Conservation (phyloP, 2,329 filamentous ascomycete species). For the Aspergillus thermomutatus region DNA sequence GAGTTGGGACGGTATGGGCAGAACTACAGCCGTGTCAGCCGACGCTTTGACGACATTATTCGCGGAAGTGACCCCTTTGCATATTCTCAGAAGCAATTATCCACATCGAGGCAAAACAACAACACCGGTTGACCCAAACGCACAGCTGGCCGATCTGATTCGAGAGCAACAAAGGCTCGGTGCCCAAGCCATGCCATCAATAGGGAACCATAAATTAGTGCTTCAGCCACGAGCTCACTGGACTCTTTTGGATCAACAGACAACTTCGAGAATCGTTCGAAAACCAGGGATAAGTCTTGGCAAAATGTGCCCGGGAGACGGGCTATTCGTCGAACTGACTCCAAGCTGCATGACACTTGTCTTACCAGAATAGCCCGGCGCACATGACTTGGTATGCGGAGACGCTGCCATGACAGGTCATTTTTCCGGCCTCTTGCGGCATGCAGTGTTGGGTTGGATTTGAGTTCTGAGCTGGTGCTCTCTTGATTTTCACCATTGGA, state of each 20-base stretch:
- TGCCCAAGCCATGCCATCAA: too few relatives aligned
- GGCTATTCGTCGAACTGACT: background rate
- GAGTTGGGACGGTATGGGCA: slow-evolving; percentile 23
- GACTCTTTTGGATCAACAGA: background rate
- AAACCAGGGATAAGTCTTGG: background rate
- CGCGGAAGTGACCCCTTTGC: slow-evolving; percentile 14
- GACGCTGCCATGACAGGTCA: background rate
- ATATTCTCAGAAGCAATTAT: background rate
- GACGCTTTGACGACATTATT: slow-evolving; percentile 22
- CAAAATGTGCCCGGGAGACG: background rate
- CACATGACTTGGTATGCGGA: background rate
- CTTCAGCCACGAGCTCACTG: too few relatives aligned
- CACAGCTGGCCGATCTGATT: background rate
- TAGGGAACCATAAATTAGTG: too few relatives aligned
- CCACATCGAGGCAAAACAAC: too few relatives aligned
- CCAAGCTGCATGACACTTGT: background rate
- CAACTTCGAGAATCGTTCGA: background rate
- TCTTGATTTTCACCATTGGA: too few relatives aligned
- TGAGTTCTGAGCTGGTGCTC: too few relatives aligned
- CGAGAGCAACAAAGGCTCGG: too few relatives aligned
- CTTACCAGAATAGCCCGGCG: background rate
- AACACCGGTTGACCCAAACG: background rate
- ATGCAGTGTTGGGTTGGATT: background rate
- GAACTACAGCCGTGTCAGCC: slow-evolving; percentile 20
- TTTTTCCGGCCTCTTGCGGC: background rate